These are phyloP conservation scores for Coniochaeta ligniaria DNA, from an alignment of 2,329 filamentous ascomycete species.

Conservation along the genomic window DNA sequence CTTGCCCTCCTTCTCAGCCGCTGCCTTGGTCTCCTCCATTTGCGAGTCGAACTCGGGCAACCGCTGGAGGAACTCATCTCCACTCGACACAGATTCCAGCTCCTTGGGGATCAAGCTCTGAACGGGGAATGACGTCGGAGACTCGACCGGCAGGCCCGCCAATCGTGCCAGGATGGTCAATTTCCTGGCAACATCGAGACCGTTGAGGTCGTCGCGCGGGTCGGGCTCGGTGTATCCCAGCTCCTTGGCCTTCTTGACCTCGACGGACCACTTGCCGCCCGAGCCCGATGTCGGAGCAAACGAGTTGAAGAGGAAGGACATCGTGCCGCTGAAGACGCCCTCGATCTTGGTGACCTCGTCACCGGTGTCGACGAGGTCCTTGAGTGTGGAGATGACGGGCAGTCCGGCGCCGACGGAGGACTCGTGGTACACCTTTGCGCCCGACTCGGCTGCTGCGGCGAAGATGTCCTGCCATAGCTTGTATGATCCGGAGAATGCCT, in stretches of 20 bases:
- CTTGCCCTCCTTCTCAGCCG: constrained; percentile 81
- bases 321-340: constrained; percentile 94
- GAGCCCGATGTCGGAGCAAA: constrained; percentile 76
- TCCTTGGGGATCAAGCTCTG: constrained; percentile 88
- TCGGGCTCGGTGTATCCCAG: constrained; percentile 90
- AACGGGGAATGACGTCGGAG: constrained; percentile 84
- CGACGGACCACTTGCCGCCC: constrained; percentile 80
- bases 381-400: constrained; percentile 86
- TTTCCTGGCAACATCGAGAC: constrained; percentile 88
- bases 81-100: constrained; percentile 67
- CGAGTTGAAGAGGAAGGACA: constrained; percentile 97
- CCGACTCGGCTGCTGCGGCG: constrained; percentile 57
- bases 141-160: constrained; percentile 72
- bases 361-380: constrained; percentile 89
- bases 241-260: constrained; percentile 87
- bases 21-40: constrained; percentile 83
- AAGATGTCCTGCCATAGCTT: constrained; percentile 87
- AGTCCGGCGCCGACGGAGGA: constrained; percentile 89
- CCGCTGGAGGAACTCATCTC: constrained; percentile 77
- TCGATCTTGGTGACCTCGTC: constrained; percentile 89
- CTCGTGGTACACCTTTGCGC: constrained; percentile 89
- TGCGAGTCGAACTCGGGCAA: constrained; percentile 77
- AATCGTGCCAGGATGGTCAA: constrained; percentile 88
- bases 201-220: constrained; percentile 79
- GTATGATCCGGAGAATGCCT: constrained; percentile 81